Evolutionary conservation across 2,329 filamentous ascomycete genomes (phyloP), one percentile per base, ranked within the genome.

Genomic region (Ophidiomyces ophidiicola): DNA sequence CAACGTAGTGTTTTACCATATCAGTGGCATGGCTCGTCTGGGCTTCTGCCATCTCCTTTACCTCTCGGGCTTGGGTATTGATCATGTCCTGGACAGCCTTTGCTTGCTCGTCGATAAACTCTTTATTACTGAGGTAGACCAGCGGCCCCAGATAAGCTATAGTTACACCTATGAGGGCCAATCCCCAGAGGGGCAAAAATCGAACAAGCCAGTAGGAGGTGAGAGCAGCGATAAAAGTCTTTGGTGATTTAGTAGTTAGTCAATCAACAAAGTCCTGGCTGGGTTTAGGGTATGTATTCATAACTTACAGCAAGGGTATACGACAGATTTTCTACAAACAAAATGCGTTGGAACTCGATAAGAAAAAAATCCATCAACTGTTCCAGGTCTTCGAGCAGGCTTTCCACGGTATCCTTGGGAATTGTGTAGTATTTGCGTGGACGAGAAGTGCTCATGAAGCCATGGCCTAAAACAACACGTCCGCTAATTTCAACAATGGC

Each of bases 311-410:
- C 67, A 54, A 73, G 57, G 10, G 75, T 78, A 44, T 69, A 71
- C 43, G 69, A 67, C 40, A 78, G 63, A 50, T 79, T 79, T 66
- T 80, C 76, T 21, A 72, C 75, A 50, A 78, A 80, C 43, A 79
- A 56, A 46, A 79, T 68, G 43, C 76, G 70, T 64, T 80, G 76
- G 54, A 75, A 73, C 55, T 80, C 76, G 46, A 80, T 77, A 49
- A 79, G 67, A 59, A 78, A 75, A 62, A 80, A 80, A 63, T 79
- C 78, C 60, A 74, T 66, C 39, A 80, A 63, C 60, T 79, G 74
- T 56, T 76, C 72, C 10, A 76, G 54, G 54, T 79, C 76, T 47
- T 76, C 74, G 34, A 76, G 60, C 15, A 74, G 59, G 42, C 68
- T 70, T 56, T 79, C 75, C 24, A 78, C 64, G 34, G 71, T 73